Conservation (phyloP, 2,329 filamentous ascomycete genomes). For the Penicillium sp. region DNA sequence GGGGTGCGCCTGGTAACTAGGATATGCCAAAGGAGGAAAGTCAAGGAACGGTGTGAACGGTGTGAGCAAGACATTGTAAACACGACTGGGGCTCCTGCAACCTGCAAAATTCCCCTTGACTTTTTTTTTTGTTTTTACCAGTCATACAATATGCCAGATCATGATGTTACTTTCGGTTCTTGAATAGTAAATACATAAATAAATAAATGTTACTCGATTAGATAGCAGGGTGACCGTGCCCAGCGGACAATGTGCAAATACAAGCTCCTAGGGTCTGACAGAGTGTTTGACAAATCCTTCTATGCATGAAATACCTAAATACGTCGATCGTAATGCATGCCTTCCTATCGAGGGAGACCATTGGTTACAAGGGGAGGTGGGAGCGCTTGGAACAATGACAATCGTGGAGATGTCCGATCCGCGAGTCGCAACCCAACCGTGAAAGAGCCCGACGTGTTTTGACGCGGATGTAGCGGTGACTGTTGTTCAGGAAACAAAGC, state of each 20-base stretch:
- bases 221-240: neutral
- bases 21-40: constrained; percentile 5
- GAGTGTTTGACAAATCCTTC: constrained; percentile 19
- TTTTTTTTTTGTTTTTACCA: neutral
- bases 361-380: neutral
- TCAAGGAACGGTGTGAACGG: constrained; percentile 13
- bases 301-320: constrained; percentile 28
- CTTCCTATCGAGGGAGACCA: constrained; percentile 2
- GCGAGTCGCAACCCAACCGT: constrained; percentile 6
- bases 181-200: neutral
- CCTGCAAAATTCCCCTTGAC: neutral
- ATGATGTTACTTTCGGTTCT: neutral
- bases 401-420: neutral
- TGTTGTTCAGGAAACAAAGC: constrained; percentile 10
- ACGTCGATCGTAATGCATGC: constrained; percentile 21
- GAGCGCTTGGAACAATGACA: neutral
- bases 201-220: too few species aligned
- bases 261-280: constrained; percentile 7
- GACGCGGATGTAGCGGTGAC: constrained; percentile 24
- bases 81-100: constrained; percentile 1
- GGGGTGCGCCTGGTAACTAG: constrained; percentile 1
- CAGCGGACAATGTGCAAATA: constrained; percentile 1
- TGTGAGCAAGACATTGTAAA: constrained; percentile 12
- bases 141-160: constrained; percentile 2
- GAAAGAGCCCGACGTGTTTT: constrained; percentile 7